A percentile compares a stretch with the other conserved stretches of the same genome.
phyloP scores from a whole-genome alignment of 371 early-diverging fungal species.

The Funneliformis caledonium region DNA sequence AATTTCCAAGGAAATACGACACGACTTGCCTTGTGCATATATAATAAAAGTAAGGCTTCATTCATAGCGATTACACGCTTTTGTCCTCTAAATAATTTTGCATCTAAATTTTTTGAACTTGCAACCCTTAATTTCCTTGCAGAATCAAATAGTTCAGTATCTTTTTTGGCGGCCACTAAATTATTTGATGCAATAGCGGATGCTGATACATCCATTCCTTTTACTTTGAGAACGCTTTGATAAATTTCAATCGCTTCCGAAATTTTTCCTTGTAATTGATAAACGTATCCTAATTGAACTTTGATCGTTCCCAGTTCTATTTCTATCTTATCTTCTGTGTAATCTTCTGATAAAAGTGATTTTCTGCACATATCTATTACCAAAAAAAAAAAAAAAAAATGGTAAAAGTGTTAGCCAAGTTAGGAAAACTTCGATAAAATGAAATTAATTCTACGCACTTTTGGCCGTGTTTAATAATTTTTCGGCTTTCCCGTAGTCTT shows the following conservation, averaged over 20 bases:
- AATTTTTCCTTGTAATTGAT: constrained; percentile 64
- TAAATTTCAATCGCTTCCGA: constrained; percentile 69
- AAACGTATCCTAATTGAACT: constrained; percentile 75
- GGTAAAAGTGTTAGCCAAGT: not conserved
- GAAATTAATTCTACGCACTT: constrained; percentile 50
- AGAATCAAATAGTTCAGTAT: constrained; percentile 63
- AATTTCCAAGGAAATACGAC: not conserved
- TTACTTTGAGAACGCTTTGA: constrained; percentile 60
- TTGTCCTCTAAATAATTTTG: constrained; percentile 66
- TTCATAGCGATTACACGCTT: constrained; percentile 71
- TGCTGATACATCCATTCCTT: constrained; percentile 57
- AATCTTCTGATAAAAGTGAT: constrained; percentile 53
- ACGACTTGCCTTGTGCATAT: constrained; percentile 61
- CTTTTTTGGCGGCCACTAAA: constrained; percentile 59
- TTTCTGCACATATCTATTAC: constrained; percentile 51
- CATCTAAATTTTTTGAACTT: constrained; percentile 59
- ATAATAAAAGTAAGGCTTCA: constrained; percentile 65
- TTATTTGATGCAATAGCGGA: constrained; percentile 75
- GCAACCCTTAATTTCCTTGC: constrained; percentile 63
- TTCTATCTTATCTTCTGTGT: constrained; percentile 69
- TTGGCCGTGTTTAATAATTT: constrained; percentile 57
- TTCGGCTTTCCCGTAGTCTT: constrained; percentile 61
- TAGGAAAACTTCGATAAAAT: not conserved
- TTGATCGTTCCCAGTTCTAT: constrained; percentile 71
- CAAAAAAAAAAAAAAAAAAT: constrained; percentile 19